Evolutionary conservation across 805 yeast genomes (phyloP).

Genomic region (Danielia reshetovae): DNA sequence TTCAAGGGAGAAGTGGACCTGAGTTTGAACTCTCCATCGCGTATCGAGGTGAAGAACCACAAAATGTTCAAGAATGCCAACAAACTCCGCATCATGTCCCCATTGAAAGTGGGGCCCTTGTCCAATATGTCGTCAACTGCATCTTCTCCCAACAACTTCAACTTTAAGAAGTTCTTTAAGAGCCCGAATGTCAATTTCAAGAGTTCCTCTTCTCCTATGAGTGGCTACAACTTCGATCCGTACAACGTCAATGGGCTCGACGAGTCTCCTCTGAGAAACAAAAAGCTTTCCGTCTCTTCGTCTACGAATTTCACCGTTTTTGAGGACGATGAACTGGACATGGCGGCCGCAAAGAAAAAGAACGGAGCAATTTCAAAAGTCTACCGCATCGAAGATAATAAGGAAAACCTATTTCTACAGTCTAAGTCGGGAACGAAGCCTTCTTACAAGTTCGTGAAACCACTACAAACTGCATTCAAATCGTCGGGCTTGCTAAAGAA

Average conservation of each 20-base stretch:
- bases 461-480: constrained; percentile 79
- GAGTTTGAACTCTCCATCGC: constrained; percentile 7
- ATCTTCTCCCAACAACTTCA: constrained; percentile 13
- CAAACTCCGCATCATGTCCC: constrained; percentile 32
- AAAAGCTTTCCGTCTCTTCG: constrained; percentile 1
- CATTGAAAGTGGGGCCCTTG: constrained; percentile 16
- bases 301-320: constrained; percentile 11
- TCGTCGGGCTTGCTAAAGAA: constrained; percentile 67
- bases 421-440: constrained; percentile 13
- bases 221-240: constrained; percentile 11
- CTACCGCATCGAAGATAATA: constrained; percentile 25
- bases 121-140: constrained; percentile 6
- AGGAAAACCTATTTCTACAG: constrained; percentile 26
- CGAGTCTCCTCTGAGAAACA: constrained; percentile 2
- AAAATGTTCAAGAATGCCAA: constrained; percentile 35
- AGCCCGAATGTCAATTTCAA: constrained; percentile 15
- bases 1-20: constrained; percentile 9
- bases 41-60: constrained; percentile 11
- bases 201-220: constrained; percentile 15
- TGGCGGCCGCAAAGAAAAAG: constrained; percentile 2
- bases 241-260: constrained; percentile 2
- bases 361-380: constrained; percentile 3
- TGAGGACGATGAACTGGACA: constrained; percentile 7
- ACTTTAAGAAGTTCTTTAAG: constrained; percentile 9
- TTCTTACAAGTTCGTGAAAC: constrained; percentile 67